Evolutionary conservation across 2,329 filamentous ascomycete species (phyloP), one percentile per base, ranked within the genome.

Genomic region (Trichophyton simii): DNA sequence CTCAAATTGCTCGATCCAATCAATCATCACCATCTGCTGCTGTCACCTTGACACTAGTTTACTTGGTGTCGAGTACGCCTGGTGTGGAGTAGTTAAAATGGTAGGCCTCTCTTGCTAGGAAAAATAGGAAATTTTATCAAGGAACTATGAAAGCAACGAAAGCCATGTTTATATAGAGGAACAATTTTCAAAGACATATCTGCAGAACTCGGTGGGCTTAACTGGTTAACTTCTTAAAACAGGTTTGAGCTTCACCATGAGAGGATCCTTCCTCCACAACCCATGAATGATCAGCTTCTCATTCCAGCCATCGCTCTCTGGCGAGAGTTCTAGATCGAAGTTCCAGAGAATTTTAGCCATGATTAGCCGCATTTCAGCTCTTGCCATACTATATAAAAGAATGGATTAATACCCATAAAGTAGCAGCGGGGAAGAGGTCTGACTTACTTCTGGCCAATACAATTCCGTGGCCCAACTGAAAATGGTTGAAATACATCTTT

Each of bases 291-390:
- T 15, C 2, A 13, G 41, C 13, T 44, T n/a, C 7, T 22, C 46
- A 3, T 61, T 25, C 66, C 64, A 68, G 25, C 66, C 62, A 8
- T 60, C 31, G 22, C 46, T 57, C 34, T 65, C 62, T 7, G 64
- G 58, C n/a, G 59, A 42, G 18, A 67, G 52, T 41, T 67, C 64
- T n/a, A 67, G 18, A 59, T 70, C 68, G 60, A 68, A 70, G 22
- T 64, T 62, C 62, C 64, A 68, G 2, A 68, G 46, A 41, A 69
- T 18, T 55, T 64, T 66, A 3, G 60, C 52, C 20, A 68, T 13
- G 22, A 67, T 66, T 28, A 66, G 42, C 9, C 65, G 61, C 58
- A 70, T 64, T 59, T 69, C 68, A n/a, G 60, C 59, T 59, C 64
- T 66, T 3, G 66, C 67, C 34, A 65, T 36, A 31, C 58, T 62